These are phyloP conservation scores for Penicillium egyptiacum DNA, from an alignment of 495 filamentous ascomycete genomes.

Conservation along the genomic window DNA sequence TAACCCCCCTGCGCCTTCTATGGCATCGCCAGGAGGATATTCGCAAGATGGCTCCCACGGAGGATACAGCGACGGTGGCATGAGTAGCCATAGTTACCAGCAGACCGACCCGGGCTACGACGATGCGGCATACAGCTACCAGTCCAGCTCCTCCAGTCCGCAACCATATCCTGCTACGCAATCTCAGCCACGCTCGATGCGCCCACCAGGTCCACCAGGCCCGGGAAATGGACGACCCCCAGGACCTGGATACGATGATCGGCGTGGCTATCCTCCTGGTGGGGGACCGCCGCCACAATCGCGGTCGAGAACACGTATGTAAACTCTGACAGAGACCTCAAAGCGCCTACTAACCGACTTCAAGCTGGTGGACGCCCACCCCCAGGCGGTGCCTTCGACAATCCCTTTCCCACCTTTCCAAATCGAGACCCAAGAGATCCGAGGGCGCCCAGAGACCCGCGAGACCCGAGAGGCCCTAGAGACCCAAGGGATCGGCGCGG, in stretches of 20 bases:
- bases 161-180: slow-evolving; percentile 46
- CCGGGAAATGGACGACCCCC: slow-evolving; percentile 46
- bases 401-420: slow-evolving; percentile 67
- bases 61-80: slow-evolving; percentile 43
- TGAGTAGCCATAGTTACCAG: slow-evolving; percentile 11
- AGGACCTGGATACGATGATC: slow-evolving; percentile 26
- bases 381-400: slow-evolving; percentile 59
- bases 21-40: slow-evolving; percentile 34
- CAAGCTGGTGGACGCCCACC: slow-evolving; percentile 34
- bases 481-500: slow-evolving; percentile 26
- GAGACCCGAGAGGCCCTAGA: slow-evolving; percentile 23
- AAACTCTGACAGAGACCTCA: background rate
- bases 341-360: slow-evolving; percentile 15
- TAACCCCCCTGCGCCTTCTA: slow-evolving; percentile 29
- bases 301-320: slow-evolving; percentile 40
- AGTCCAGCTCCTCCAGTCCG: slow-evolving; percentile 43
- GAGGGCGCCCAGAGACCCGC: slow-evolving; percentile 24
- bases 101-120: slow-evolving; percentile 42
- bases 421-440: slow-evolving; percentile 25
- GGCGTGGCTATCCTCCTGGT: slow-evolving; percentile 28
- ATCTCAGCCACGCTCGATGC: slow-evolving; percentile 38
- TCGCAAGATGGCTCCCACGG: slow-evolving; percentile 50
- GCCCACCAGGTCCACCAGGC: slow-evolving; percentile 50
- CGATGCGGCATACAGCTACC: slow-evolving; percentile 41
- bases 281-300: slow-evolving; percentile 29